Evolutionary conservation across 2,329 filamentous ascomycete genomes (phyloP).

Genomic region (Phyllosticta paracitricarpa): DNA sequence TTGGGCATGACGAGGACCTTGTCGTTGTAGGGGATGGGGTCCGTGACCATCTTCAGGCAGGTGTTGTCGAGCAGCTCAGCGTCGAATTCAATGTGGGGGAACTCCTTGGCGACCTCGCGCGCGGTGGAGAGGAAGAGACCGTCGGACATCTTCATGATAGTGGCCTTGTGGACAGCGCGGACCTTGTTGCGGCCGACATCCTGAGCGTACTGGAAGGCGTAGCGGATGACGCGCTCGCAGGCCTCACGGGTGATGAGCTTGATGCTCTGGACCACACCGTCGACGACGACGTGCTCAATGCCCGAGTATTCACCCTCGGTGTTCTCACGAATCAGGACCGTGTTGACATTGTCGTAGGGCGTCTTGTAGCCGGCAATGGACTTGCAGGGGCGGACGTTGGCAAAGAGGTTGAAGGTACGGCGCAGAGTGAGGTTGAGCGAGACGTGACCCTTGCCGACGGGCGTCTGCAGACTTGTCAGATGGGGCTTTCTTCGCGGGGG

Average conservation of each 20-base stretch:
- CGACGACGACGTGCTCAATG: conserved; percentile 96
- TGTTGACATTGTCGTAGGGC: conserved; percentile 93
- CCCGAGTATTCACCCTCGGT: conserved; percentile 99
- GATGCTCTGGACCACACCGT: conserved; percentile 97
- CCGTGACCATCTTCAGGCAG: conserved; percentile 96
- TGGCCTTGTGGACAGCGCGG: conserved; percentile 97
- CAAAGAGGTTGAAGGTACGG: conserved; percentile 99
- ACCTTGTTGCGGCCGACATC: conserved; percentile 93
- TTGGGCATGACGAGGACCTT: conserved; percentile 98
- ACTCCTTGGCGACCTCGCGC: conserved; percentile 83
- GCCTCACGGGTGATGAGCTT: conserved; percentile 97
- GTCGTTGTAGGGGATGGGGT: conserved; percentile 95
- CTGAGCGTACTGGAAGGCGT: conserved; percentile 96
- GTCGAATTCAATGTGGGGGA: conserved; percentile 91
- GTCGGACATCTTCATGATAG: conserved; percentile 99
- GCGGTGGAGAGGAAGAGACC: conserved; percentile 92
- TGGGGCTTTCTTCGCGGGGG: conserved; percentile 1
- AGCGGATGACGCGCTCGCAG: conserved; percentile 89
- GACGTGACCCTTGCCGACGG: conserved; percentile 96
- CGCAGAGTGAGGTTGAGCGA: conserved; percentile 97
- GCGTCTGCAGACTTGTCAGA: conserved; percentile 51
- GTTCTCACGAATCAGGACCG: conserved; percentile 97
- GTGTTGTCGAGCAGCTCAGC: conserved; percentile 98
- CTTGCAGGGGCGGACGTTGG: conserved; percentile 95
- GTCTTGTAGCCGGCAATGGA: conserved; percentile 98